Evolutionary conservation across 176 grass and related monocot genomes (phyloP).

Genomic region (Eleusine indica): DNA sequence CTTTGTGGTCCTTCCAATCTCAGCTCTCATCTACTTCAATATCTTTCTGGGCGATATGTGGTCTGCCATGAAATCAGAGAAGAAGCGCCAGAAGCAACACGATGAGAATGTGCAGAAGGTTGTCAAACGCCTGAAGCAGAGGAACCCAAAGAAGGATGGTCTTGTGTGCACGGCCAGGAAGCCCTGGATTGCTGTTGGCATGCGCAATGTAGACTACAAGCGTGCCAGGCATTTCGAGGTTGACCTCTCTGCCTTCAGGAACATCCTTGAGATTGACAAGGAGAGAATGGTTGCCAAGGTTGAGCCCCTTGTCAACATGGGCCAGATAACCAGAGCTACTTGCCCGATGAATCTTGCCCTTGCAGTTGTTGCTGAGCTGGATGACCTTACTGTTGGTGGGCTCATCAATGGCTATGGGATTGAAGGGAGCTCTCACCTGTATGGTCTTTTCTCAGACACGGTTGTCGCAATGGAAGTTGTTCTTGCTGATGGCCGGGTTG

Average conservation of each 20-base stretch:
- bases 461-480: slow-evolving; percentile 83
- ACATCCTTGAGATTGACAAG: slow-evolving; percentile 83
- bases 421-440: slow-evolving; percentile 93
- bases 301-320: slow-evolving; percentile 96
- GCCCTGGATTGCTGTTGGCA: slow-evolving; percentile 86
- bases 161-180: slow-evolving; percentile 95
- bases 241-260: slow-evolving; percentile 80
- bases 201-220: slow-evolving; percentile 97
- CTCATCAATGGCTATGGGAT: slow-evolving; percentile 94
- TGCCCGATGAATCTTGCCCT: slow-evolving; percentile 84
- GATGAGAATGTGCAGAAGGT: slow-evolving; percentile 81
- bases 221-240: slow-evolving; percentile 85
- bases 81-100: slow-evolving; percentile 71
- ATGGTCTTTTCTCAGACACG: slow-evolving; percentile 90
- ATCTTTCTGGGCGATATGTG: slow-evolving; percentile 68
- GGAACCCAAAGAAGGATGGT: slow-evolving; percentile 87
- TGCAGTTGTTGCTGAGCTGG: slow-evolving; percentile 82
- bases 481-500: slow-evolving; percentile 73
- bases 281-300: slow-evolving; percentile 83
- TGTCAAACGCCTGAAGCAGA: slow-evolving; percentile 81
- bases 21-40: slow-evolving; percentile 68
- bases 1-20: slow-evolving; percentile 80
- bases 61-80: slow-evolving; percentile 81
- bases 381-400: slow-evolving; percentile 93
- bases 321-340: slow-evolving; percentile 76